Evolutionary conservation across 768 basidiomycete species (phyloP), one percentile per base, ranked within the genome.

Genomic region (Auriscalpium vulgare): DNA sequence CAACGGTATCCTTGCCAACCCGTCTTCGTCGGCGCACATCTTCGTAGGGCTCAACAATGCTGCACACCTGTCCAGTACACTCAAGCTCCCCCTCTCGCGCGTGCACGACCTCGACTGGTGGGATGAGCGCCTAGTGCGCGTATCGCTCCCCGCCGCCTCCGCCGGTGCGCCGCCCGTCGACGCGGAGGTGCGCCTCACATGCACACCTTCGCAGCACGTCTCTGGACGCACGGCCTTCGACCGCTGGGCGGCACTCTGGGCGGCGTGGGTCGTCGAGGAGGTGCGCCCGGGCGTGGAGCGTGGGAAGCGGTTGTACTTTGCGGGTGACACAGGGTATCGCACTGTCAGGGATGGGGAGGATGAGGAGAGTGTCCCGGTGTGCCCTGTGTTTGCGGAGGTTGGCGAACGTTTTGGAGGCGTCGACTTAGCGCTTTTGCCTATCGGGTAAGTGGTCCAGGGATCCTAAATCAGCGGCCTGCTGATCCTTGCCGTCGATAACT

Each of bases 311-410:
- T 68, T 81, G 16, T 85, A 72, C 63, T 88, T 89, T 65, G 84
- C 73, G 7, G 88, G 88, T 11, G 87, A 88, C 66, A 90, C 86
- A 1, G 85, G 80, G 9, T 81, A 83, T 64, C 70, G 79, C 21
- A 60, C 75, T 0, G 81, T 82, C 14, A 57, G 58, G 48, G 72
- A 70, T 58, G 77, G 74, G 0, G 72, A 79, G 53, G 66, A 77
- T 74, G 60, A 81, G 76, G 66, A 78, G 1, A 67, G 69, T n/a
- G 73, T 79, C 2, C 79, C 84, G 1, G 68, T 74, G 10, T 90
- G 88, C 65, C 88, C 88, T 6, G 87, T 78, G 4, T 91, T 91
- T 68, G 76, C 77, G 63, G 78, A 85, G 67, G 84, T 91, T 51
- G 88, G 88, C 2, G 72, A 78, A 49, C 67, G 65, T 10, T 82